Base-by-base conservation (phyloP, 192 early-diverging fungal species). In the Linnemannia exigua region DNA sequence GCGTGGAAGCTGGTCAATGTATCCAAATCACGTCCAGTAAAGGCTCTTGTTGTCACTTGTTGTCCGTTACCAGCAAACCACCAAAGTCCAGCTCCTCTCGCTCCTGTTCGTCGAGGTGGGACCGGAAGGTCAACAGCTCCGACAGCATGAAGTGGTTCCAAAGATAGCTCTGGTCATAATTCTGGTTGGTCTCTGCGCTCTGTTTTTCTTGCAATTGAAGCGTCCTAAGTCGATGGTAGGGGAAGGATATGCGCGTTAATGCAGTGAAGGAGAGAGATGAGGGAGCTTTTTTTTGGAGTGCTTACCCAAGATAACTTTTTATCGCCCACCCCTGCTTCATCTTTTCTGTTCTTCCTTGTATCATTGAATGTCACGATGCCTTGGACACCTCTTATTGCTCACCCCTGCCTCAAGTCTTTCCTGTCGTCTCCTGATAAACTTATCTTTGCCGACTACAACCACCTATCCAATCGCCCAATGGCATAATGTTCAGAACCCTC, bases 91-190 rank as follows among this genome's bases (percentile, higher is more conserved):
- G 90, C 36, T 90, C 87, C 50, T 88, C 88, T 41, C 95, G 93
- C 68, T 94, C 91, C 6, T 80, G 81, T 33, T 90, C 82, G 12
- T 92, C 88, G 70, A 98, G 89, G 87, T 96, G 94, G 48, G 94
- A 89, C n/a, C 96, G 90, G 80, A 97, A 96, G 36, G 94, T 90
- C 8, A 97, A 88, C 28, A 99, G 85, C 48, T 94, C 94, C 37
- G 92, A 92, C 46, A 99, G 89, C 88, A 99, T 90, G 86, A 92
- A 94, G 58, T 87, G 90, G 87, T 99, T 99, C 99, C 99, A 99
- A 36, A 98, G 90, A 84, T 96, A 99, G 76, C 93, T 89, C 2
- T 91, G 88, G 76, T 97, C 94, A 78, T 89, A 92, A 22, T 85
- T 72, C 61, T 89, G 82, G 79, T 93, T 93, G 63, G 90, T 79